Base-by-base conservation (phyloP, 148 eudicot species). In the Rhododendron ovatum region DNA sequence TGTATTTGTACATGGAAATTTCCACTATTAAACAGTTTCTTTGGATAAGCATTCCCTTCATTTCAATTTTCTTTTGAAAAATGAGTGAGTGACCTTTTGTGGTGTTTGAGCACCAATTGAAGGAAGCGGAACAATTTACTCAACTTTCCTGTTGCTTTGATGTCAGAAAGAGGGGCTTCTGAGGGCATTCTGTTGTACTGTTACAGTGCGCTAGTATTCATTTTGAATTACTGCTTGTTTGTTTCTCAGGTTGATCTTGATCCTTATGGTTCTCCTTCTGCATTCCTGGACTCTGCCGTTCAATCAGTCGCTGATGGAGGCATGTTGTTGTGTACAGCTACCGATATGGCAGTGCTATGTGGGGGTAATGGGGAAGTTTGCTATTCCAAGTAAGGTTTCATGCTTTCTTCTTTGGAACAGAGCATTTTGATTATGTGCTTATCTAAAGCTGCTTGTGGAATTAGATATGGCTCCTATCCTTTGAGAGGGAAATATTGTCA, bases 221-320 rank as follows among this genome's bases (percentile, higher is more conserved):
- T 51, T 1, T 22, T 26, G 45, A 41, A 41, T 53, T 75, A n/a
- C 47, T 65, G 53, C 26, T 67, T 86, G 35, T 57, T 87, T 83
- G 45, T 63, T 51, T 85, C 88, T 86, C 90, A 98, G 99, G 98
- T 98, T 93, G 99, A 98, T 92, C 98, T 98, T 88, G 99, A 98
- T 89, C 99, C 99, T 57, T 98, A 98, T 90, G 99, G 99, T 87
- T 89, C 99, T 51, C 98, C 99, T n/a, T 95, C 99, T 48, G 92
- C 94, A 35, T 95, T 98, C 90, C 89, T 98, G 86, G 99, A 98
- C 89, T 98, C 99, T 78, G 97, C 98, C 33, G 90, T 98, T 88
- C 99, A 98, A 87, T 95, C 98, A 83, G 91, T 95, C 88, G 92
- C 81, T 80, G 99, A 98, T 89, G 98, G 98, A 84, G 99, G 99